These are phyloP conservation scores for Podaxis sp. DNA, from an alignment of 768 basidiomycete genomes.

Conservation along the genomic window DNA sequence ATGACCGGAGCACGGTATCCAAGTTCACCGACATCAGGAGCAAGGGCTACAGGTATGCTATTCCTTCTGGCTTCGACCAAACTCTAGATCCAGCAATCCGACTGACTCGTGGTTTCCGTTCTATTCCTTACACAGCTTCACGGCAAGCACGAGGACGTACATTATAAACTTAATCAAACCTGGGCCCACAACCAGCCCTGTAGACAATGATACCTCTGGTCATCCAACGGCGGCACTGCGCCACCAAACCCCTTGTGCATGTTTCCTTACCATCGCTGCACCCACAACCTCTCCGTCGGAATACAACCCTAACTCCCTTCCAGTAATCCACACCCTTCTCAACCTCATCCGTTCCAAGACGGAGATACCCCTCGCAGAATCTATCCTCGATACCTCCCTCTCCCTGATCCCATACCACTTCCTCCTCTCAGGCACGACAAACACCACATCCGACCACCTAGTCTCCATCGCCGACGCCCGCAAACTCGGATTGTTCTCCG, in stretches of 20 bases:
- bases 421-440: slow-evolving; percentile 46
- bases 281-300: slow-evolving; percentile 6
- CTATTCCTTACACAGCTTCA: slow-evolving; percentile 18
- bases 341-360: slow-evolving; percentile 40
- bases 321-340: slow-evolving; percentile 37
- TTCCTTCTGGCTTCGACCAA: background rate
- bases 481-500: slow-evolving; percentile 30
- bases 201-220: background rate
- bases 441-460: slow-evolving; percentile 32
- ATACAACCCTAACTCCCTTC: slow-evolving; percentile 36
- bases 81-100: background rate
- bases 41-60: slow-evolving; percentile 24
- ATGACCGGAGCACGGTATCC: slow-evolving; percentile 9
- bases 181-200: slow-evolving; percentile 2
- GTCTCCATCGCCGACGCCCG: slow-evolving; percentile 39
- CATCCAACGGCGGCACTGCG: background rate
- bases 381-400: slow-evolving; percentile 48
- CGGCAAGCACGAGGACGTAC: slow-evolving; percentile 21
- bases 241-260: slow-evolving; percentile 18
- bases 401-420: slow-evolving; percentile 46
- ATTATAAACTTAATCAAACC: slow-evolving; percentile 20
- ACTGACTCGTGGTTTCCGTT: background rate
- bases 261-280: slow-evolving; percentile 28
- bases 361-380: slow-evolving; percentile 47
- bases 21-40: slow-evolving; percentile 20